Evolutionary conservation across 306 rosid species (phyloP).

Genomic region (Prunus mume): DNA sequence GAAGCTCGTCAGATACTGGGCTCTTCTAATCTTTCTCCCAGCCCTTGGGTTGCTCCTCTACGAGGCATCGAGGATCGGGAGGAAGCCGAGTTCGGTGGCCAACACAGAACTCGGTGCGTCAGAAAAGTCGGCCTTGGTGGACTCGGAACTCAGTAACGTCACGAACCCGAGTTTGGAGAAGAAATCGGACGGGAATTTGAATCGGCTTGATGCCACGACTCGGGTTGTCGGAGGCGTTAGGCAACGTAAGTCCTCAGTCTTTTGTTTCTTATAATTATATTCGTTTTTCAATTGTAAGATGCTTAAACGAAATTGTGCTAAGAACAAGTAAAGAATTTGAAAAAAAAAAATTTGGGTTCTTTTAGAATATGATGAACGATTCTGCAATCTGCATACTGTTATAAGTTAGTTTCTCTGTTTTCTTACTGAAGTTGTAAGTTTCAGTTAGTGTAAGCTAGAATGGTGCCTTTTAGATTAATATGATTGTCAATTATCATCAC

Average conservation of each 20-base stretch:
- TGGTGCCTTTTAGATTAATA: not conserved
- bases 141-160: slow-evolving; percentile 9
- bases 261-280: not conserved
- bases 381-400: not conserved
- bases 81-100: slow-evolving; percentile 24
- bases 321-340: not conserved
- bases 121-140: not conserved
- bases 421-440: not conserved
- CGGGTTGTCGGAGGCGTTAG: slow-evolving; percentile 68
- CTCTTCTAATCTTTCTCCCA: slow-evolving; percentile 53
- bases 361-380: not conserved
- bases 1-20: slow-evolving; percentile 61
- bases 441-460: not conserved
- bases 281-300: not conserved
- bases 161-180: slow-evolving; percentile 26
- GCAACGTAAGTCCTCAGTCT: slow-evolving; percentile 59
- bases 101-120: slow-evolving; percentile 9
- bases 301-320: not conserved
- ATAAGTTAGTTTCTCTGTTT: not conserved
- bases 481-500: not conserved
- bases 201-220: slow-evolving; percentile 73
- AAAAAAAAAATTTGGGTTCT: too few species aligned
- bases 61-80: slow-evolving; percentile 55
- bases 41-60: slow-evolving; percentile 55
- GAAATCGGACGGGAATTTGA: slow-evolving; percentile 53